Evolutionary conservation across 2,329 filamentous ascomycete species (phyloP), one percentile per base, ranked within the genome.

Genomic region (Exophiala dermatitidis): DNA sequence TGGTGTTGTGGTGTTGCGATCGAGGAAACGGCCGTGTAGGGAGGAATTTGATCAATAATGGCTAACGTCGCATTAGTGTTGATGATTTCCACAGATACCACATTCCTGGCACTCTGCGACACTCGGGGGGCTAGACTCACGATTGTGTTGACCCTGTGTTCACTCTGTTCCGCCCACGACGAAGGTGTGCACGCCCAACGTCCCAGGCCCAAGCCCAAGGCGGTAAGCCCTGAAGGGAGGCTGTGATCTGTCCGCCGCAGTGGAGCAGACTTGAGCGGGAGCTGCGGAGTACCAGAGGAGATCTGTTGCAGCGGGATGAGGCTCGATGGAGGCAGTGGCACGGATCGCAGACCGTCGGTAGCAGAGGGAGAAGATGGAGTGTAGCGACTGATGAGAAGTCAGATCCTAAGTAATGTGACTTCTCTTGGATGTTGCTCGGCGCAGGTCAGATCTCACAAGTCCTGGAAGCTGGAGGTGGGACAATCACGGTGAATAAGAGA

Each of bases 71-170:
- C 38, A 41, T 45, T 45, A 45, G 42, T 45, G 12, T n/a, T 31
- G 42, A 45, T 32, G 42, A 5, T 33, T 34, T 4, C 33, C 9
- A 32, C 43, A 50, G 19, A 53, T 48, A 41, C 36, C 53, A 52
- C 53, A 36, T 49, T 52, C 53, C 40, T 49, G 45, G 29, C 37
- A 6, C 9, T 33, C 28, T 55, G 53, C 53, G 53, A 54, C 45
- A 49, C 32, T 34, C 36, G 42, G 46, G 46, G 40, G 40, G 37
- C 34, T 28, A 43, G 26, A 26, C 44, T 45, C 37, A 48, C 30
- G 34, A 49, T 48, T 48, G 38, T 41, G 38, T 4, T 28, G n/a
- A 6, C n/a, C 38, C 9, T n/a, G 29, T 34, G 33, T 36, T 34
- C 33, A 3, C 30, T 37, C 42, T 32, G 33, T 40, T 36, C 49